phyloP scores from a whole-genome alignment of 495 filamentous ascomycete genomes.

The Zalerion maritima region DNA sequence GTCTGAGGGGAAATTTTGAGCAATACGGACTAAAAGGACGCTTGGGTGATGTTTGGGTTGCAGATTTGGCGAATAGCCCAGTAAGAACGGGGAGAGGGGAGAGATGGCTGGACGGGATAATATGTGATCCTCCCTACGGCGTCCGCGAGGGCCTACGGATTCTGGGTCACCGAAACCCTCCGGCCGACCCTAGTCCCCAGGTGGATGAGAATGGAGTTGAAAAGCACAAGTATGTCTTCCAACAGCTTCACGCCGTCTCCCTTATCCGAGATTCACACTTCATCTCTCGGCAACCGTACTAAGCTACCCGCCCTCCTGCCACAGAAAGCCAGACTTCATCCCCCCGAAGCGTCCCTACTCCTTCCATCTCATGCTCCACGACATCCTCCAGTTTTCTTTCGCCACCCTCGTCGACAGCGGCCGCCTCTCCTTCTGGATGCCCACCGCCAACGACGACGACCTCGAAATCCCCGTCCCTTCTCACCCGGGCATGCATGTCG shows the following conservation, averaged over 20 bases:
- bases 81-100: slow-evolving; percentile 33
- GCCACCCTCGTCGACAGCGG: slow-evolving; percentile 69
- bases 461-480: slow-evolving; percentile 60
- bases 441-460: slow-evolving; percentile 66
- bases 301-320: not conserved
- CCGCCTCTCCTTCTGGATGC: slow-evolving; percentile 91
- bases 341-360: slow-evolving; percentile 85
- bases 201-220: slow-evolving; percentile 55
- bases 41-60: slow-evolving; percentile 64
- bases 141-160: slow-evolving; percentile 85
- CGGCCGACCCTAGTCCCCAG: slow-evolving; percentile 41
- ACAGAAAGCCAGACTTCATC: slow-evolving; percentile 60
- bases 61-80: slow-evolving; percentile 83
- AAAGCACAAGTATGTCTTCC: slow-evolving; percentile 46
- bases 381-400: slow-evolving; percentile 72
- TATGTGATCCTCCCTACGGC: slow-evolving; percentile 98
- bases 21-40: slow-evolving; percentile 58
- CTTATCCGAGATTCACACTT: not conserved
- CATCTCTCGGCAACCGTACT: not conserved
- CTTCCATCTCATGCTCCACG: slow-evolving; percentile 75
- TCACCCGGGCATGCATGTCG: slow-evolving; percentile 62
- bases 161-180: slow-evolving; percentile 56
- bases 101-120: slow-evolving; percentile 68
- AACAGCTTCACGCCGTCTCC: not conserved
- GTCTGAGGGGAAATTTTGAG: slow-evolving; percentile 59